Conservation (phyloP, 2,329 filamentous ascomycete species). For the Neocatenulostroma microsporum region DNA sequence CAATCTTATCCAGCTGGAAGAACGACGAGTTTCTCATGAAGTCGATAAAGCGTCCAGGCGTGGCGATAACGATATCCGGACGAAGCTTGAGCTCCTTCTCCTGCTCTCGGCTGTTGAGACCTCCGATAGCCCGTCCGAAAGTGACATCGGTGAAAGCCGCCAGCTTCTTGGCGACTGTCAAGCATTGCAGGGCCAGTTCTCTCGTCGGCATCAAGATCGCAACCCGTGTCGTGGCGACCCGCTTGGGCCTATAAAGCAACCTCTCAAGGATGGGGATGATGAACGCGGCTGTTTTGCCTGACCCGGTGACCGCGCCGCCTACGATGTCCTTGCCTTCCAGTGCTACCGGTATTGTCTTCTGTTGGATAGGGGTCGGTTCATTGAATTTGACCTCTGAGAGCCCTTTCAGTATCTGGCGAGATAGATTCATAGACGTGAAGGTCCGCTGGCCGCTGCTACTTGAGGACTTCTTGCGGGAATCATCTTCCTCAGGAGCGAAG, state of each 20-base stretch:
- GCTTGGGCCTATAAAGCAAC: constrained; percentile 86
- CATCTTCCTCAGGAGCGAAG: constrained; percentile 74
- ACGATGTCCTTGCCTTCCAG: constrained; percentile 92
- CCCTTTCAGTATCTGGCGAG: constrained; percentile 83
- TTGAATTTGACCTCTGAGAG: constrained; percentile 79
- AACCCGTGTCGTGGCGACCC: constrained; percentile 91
- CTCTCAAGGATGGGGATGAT: constrained; percentile 93
- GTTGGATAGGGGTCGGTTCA: constrained; percentile 88
- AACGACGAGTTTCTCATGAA: constrained; percentile 85
- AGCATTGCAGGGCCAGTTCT: constrained; percentile 94
- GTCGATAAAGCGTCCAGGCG: constrained; percentile 90
- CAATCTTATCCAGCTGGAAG: constrained; percentile 64
- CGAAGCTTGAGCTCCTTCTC: constrained; percentile 71
- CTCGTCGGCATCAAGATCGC: constrained; percentile 92
- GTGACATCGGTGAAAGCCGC: constrained; percentile 92
- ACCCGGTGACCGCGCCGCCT: constrained; percentile 92
- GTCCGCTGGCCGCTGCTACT: constrained; percentile 32
- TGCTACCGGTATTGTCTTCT: constrained; percentile 87
- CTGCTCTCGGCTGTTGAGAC: constrained; percentile 90
- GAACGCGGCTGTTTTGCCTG: constrained; percentile 95
- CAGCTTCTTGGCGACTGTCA: constrained; percentile 84
- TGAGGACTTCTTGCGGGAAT: no score
- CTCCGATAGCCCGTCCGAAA: constrained; percentile 87
- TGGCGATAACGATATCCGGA: constrained; percentile 79
- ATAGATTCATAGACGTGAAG: constrained; percentile 86